Evolutionary conservation across 2,329 filamentous ascomycete species (phyloP), one percentile per base, ranked within the genome.

Genomic region (Ophiocordyceps camponoti-saundersi): DNA sequence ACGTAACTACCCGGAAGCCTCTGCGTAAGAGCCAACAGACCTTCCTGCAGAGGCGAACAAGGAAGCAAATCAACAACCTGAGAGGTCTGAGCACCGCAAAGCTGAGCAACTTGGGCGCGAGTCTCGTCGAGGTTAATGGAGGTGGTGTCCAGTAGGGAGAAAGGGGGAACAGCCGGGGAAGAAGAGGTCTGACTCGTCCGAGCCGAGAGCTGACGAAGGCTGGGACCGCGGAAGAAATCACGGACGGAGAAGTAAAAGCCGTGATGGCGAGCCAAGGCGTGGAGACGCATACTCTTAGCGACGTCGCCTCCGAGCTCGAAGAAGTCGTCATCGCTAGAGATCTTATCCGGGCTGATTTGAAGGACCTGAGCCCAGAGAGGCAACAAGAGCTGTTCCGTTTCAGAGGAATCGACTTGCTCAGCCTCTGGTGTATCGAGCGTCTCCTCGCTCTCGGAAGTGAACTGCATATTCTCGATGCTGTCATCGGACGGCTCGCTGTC

Each of bases 231-330:
- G 18, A 39, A 41, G 36, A 42, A 20, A 40, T 45, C 51, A 51
- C 3, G 49, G 53, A 47, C 61, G 56, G 5, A 63, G 61, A 44
- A 56, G 55, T 3, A 64, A 58, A 47, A 30, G 21, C 42, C 42
- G 13, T 23, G n/a, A 11, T 44, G 30, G 12, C 41, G 41, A 10
- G 41, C 30, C 30, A 44, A 15, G 10, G 29, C 1, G 21, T 67
- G 63, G 1, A 69, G 55, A 45, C 59, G 61, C 65, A 71, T 69
- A 0, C 67, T 66, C 7, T 59, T 57, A 13, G 70, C 57, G 0
- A 68, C 71, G 54, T 71, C 67, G 5, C 68, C 66, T 0, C 66
- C 66, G 1, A 68, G 57, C 0, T 55, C 56, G 52, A 67, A 65
- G 57, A 69, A 69, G 53, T 59, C 59, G 50, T 63, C 60, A 2